phyloP scores from a whole-genome alignment of 2,329 filamentous ascomycete species.

The Alternaria solani region DNA sequence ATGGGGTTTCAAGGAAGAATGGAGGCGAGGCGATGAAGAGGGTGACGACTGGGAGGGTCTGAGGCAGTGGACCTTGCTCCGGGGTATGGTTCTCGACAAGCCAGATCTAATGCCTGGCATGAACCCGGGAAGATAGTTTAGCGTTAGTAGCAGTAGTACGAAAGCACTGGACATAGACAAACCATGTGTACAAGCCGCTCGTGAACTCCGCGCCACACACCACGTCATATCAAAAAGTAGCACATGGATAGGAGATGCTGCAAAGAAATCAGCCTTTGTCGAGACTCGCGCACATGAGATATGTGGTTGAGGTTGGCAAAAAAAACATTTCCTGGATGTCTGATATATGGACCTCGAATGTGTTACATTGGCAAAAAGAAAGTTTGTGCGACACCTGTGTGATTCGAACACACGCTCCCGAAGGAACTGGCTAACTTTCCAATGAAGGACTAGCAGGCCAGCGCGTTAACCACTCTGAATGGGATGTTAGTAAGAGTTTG shows the following conservation, averaged over 20 bases:
- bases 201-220: background rate
- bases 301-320: background rate
- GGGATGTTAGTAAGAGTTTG: no score
- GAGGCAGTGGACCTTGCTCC: conserved; percentile 80
- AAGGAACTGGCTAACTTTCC: conserved; percentile 38
- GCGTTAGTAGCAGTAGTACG: background rate
- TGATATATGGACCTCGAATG: background rate
- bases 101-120: conserved; percentile 93
- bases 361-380: background rate
- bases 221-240: background rate
- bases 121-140: conserved; percentile 56
- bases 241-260: background rate
- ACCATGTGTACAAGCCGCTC: background rate
- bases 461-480: conserved; percentile 34
- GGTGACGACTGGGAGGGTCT: conserved; percentile 89
- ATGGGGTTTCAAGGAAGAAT: conserved; percentile 88
- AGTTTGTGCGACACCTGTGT: conserved; percentile 34
- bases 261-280: background rate
- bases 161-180: background rate
- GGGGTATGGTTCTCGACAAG: conserved; percentile 89
- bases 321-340: background rate
- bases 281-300: background rate
- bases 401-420: conserved; percentile 42
- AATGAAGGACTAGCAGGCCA: conserved; percentile 32
- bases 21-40: conserved; percentile 86